These are phyloP conservation scores for Rhodocollybia butyracea DNA, from an alignment of 768 basidiomycete species.

Conservation along the genomic window DNA sequence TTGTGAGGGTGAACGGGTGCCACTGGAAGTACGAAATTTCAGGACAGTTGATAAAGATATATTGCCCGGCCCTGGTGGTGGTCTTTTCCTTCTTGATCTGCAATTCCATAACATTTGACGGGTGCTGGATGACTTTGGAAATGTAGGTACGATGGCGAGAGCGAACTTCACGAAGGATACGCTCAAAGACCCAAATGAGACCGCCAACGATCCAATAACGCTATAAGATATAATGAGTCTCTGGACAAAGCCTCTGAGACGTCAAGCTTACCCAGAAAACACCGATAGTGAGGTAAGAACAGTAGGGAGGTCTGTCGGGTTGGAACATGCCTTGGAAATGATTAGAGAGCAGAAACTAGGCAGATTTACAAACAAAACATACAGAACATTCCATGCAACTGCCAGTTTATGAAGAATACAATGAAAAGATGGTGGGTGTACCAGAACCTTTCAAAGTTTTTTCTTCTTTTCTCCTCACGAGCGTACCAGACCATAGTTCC, in stretches of 20 bases:
- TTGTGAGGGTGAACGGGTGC: slow-evolving; percentile 95
- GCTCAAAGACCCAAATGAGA: slow-evolving; percentile 81
- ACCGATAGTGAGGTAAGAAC: slow-evolving; percentile 80
- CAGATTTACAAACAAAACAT: background rate
- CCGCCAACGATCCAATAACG: slow-evolving; percentile 91
- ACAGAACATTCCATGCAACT: slow-evolving; percentile 95
- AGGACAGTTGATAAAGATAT: slow-evolving; percentile 90
- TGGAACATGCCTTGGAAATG: slow-evolving; percentile 58
- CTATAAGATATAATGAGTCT: slow-evolving; percentile 31
- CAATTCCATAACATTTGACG: slow-evolving; percentile 89
- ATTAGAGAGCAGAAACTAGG: background rate
- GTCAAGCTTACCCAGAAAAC: slow-evolving; percentile 85
- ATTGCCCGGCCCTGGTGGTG: slow-evolving; percentile 80
- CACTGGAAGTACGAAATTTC: slow-evolving; percentile 94
- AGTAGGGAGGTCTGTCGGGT: slow-evolving; percentile 86
- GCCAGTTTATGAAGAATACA: slow-evolving; percentile 91
- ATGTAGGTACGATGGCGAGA: slow-evolving; percentile 90
- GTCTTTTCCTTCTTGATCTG: slow-evolving; percentile 98
- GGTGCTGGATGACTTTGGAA: slow-evolving; percentile 93
- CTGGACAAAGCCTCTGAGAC: background rate
- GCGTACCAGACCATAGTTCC: slow-evolving; percentile 84
- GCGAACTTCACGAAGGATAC: slow-evolving; percentile 88
- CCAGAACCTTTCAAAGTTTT: slow-evolving; percentile 88
- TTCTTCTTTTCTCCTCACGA: slow-evolving; percentile 71
- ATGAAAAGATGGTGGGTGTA: slow-evolving; percentile 88